Evolutionary conservation across 805 yeast species (phyloP).

Genomic region (Candida nemodendra): DNA sequence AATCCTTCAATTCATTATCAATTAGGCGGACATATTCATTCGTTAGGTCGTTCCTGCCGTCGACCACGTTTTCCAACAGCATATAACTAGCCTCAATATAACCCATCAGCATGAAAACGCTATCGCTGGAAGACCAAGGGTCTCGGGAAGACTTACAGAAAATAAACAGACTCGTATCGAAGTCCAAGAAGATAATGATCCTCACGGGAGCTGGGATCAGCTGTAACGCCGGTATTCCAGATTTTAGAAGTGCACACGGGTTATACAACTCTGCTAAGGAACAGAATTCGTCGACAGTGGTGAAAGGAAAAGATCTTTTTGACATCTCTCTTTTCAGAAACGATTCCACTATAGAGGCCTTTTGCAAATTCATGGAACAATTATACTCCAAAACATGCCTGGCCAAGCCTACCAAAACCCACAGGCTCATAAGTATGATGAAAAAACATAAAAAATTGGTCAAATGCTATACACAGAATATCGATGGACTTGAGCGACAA

Average conservation of each 20-base stretch:
- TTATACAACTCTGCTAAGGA: constrained; percentile 71
- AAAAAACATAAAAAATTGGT: constrained; percentile 64
- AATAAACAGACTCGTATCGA: constrained; percentile 42
- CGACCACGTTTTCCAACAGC: no score
- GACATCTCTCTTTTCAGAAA: constrained; percentile 80
- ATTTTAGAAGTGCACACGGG: constrained; percentile 83
- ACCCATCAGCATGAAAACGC: constrained; percentile 26
- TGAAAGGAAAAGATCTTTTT: constrained; percentile 87
- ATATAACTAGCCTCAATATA: no score
- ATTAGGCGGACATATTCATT: no score
- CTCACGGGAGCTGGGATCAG: constrained; percentile 97
- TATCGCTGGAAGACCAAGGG: constrained; percentile 15
- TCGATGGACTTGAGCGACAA: constrained; percentile 78
- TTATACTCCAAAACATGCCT: constrained; percentile 59
- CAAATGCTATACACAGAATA: constrained; percentile 92
- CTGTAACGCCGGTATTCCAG: constrained; percentile 96
- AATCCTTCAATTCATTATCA: no score
- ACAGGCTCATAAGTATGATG: constrained; percentile 62
- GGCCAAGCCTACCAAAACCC: constrained; percentile 85
- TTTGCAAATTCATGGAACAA: constrained; percentile 86
- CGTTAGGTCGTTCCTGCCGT: no score
- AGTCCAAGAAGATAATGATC: constrained; percentile 56
- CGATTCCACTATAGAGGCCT: constrained; percentile 62
- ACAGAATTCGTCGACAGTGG: constrained; percentile 47
- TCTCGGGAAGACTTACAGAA: constrained; percentile 24